Base-by-base conservation (phyloP, 2,329 filamentous ascomycete species). In the Paraphoma sp. region DNA sequence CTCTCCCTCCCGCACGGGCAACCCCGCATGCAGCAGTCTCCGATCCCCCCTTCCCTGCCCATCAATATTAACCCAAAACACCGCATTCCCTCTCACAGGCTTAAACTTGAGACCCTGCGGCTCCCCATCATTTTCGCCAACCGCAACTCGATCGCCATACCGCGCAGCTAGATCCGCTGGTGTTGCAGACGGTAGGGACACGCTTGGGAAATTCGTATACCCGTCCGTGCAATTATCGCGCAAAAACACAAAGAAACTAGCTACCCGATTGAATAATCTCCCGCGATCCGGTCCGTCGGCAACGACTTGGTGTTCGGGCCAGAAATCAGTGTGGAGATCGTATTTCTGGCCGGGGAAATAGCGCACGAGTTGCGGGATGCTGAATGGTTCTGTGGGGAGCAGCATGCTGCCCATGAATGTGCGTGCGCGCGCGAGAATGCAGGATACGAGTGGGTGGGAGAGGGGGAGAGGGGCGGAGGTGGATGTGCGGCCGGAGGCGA, bases 51-150 rank as follows among this genome's bases (percentile, higher is more conserved):
- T 49, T 12, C 65, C 65, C 68, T 86, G 80, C 60, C 79, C 76
- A 51, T 81, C 75, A 52, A 87, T 72, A 73, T 87, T 87, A 68
- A 83, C 80, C 85, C 85, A 87, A 53, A 85, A 87, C 1, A 87
- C 78, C 6, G 84, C 85, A 75, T 83, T 84, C 0, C 84, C 83
- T 58, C 78, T 78, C 45, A 82, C 80, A 0, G 84, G 81, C 63
- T 81, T 82, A 62, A 87, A 87, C 2, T 80, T 85, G 4, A 86
- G 77, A 0, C 84, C 84, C 23, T 72, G 63, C 23, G 57, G 50
- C 48, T 61, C 59, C 2, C 60, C 65, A 31, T 58, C 62, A 51
- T 29, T 60, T 55, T 57, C 54, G 46, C 57, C 73, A 67, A 4
- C 57, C 14, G 17, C 53, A 11, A 64, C 57, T 45, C 58, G 65